Evolutionary conservation across 805 yeast species (phyloP).

Genomic region (Scheffersomyces coipomensis): DNA sequence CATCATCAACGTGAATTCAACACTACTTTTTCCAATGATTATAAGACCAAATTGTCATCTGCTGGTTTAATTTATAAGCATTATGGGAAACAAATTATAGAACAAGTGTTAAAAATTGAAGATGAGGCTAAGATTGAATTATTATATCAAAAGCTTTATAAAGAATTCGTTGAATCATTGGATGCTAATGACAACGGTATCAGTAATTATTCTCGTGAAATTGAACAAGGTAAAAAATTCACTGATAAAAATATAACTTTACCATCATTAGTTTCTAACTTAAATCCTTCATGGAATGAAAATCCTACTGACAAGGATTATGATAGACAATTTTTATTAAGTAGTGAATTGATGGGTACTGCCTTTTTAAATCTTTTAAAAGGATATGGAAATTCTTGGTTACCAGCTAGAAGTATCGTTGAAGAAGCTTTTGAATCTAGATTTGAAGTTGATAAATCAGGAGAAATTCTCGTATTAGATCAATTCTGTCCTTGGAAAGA

Average conservation of each 20-base stretch:
- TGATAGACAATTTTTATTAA: slow-evolving; percentile 65
- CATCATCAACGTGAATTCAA: slow-evolving; percentile 94
- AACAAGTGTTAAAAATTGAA: slow-evolving; percentile 39
- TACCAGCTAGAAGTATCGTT: slow-evolving; percentile 84
- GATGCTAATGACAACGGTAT: slow-evolving; percentile 98
- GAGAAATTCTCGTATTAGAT: slow-evolving; percentile 72
- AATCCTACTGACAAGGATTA: slow-evolving; percentile 62
- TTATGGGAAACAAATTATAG: slow-evolving; percentile 70
- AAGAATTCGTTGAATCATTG: slow-evolving; percentile 82
- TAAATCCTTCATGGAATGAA: slow-evolving; percentile 86
- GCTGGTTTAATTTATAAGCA: slow-evolving; percentile 94
- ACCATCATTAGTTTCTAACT: slow-evolving; percentile 71
- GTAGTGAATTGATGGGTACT: slow-evolving; percentile 79
- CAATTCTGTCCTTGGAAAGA: slow-evolving; percentile 94
- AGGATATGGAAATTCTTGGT: slow-evolving; percentile 81
- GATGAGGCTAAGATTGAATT: slow-evolving; percentile 50
- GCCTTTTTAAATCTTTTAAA: slow-evolving; percentile 68
- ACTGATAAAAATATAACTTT: slow-evolving; percentile 71
- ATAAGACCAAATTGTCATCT: slow-evolving; percentile 78
- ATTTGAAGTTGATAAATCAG: slow-evolving; percentile 59
- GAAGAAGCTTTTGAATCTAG: slow-evolving; percentile 66
- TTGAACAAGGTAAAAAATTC: slow-evolving; percentile 59
- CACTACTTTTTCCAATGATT: slow-evolving; percentile 65
- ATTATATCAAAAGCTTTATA: slow-evolving; percentile 75
- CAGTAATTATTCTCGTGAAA: slow-evolving; percentile 56